Evolutionary conservation across 1,284 basidiomycete genomes (phyloP), one percentile per base, ranked within the genome.

Genomic region (Cryptococcus hybrid): DNA sequence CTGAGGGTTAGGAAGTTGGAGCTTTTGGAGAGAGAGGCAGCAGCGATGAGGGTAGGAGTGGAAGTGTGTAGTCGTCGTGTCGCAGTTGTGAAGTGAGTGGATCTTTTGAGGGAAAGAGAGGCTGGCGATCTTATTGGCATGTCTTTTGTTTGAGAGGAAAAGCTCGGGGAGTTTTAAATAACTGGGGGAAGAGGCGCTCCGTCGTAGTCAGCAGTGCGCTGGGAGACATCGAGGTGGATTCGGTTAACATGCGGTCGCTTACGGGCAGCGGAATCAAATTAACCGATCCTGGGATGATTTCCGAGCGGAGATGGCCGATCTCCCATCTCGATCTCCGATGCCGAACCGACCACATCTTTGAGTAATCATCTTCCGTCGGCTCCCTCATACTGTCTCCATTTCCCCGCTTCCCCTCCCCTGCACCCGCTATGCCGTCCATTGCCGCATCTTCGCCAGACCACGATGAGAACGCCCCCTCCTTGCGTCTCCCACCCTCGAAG

Each of bases 401-500:
- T 24, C 24, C 24, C 24, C 24, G 24, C 24, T 24, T 24, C 24
- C 24, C 24, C 7, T 44, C 43, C 43, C n/a, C 3, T 24, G 24
- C 24, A 24, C 43, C 43, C 8, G 43, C 43, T 18, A 44, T 44
- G 43, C 9, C 43, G n/a, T 24, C 24, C 24, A 24, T 24, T 24
- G 24, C 24, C 24, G 24, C 24, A 24, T 24, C 24, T 24, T 24
- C 24, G 24, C 24, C 24, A 24, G 24, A 24, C 24, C 24, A 24
- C 24, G 24, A 24, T 24, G 24, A 24, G 24, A 24, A 24, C 24
- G 24, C 24, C 51, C 51, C 18, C 30, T 30, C 30, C n/a, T n/a
- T n/a, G n/a, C 52, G 8, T 55, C 46, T 36, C 56, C 60, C 34
- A n/a, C 47, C 13, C 43, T 45, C 35, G 54, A 51, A 51, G 47